These are phyloP conservation scores for Pluteus cervinus DNA, from an alignment of 768 basidiomycete genomes.

Conservation along the genomic window DNA sequence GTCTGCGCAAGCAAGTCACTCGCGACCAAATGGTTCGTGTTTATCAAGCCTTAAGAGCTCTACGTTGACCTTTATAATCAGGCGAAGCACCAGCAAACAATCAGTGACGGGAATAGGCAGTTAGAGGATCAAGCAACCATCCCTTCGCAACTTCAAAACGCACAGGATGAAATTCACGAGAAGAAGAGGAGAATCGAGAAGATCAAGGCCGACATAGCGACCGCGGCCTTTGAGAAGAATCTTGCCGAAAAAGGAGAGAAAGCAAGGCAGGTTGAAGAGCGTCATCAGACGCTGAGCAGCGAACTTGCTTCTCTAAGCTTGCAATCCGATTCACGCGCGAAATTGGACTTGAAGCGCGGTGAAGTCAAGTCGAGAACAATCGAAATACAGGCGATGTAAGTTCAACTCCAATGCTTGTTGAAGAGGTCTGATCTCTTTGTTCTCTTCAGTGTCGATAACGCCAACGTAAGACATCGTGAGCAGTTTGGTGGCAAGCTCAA, in stretches of 20 bases:
- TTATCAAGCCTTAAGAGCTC: neutral
- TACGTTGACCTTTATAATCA: slow-evolving; percentile 14
- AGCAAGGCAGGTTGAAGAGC: slow-evolving; percentile 58
- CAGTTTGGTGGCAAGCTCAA: slow-evolving; percentile 55
- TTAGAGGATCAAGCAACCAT: slow-evolving; percentile 54
- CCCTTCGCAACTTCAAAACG: slow-evolving; percentile 43
- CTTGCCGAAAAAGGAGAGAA: slow-evolving; percentile 48
- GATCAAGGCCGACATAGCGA: slow-evolving; percentile 49
- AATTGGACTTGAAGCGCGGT: slow-evolving; percentile 64
- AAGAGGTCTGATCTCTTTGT: slow-evolving; percentile 3
- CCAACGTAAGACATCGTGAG: slow-evolving; percentile 56
- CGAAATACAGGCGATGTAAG: slow-evolving; percentile 68
- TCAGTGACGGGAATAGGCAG: slow-evolving; percentile 44
- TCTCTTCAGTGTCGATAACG: slow-evolving; percentile 50
- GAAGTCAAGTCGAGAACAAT: slow-evolving; percentile 60
- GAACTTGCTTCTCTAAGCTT: slow-evolving; percentile 68
- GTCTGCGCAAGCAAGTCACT: slow-evolving; percentile 43
- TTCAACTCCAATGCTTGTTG: slow-evolving; percentile 5
- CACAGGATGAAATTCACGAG: slow-evolving; percentile 63
- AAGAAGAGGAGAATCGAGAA: slow-evolving; percentile 57
- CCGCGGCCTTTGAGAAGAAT: slow-evolving; percentile 60
- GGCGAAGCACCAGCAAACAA: slow-evolving; percentile 45
- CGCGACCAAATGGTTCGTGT: slow-evolving; percentile 53
- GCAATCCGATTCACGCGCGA: slow-evolving; percentile 80
- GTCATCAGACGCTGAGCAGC: slow-evolving; percentile 58